Evolutionary conservation across 2,329 filamentous ascomycete genomes (phyloP).

Genomic region (Hawksworthiomyces lignivorus): DNA sequence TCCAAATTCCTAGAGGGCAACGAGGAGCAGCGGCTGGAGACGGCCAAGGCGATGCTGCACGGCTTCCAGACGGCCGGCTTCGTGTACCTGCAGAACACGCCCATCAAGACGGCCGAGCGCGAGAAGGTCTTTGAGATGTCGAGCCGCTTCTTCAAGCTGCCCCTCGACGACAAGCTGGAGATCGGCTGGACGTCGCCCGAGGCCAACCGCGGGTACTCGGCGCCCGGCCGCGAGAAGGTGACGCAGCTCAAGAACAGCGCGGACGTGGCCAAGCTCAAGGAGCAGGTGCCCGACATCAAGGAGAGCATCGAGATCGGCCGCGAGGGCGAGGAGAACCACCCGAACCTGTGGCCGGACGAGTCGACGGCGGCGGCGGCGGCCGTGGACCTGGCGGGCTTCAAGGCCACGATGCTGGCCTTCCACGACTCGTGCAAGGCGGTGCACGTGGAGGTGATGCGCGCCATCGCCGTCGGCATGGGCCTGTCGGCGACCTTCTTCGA

Average conservation of each 20-base stretch:
- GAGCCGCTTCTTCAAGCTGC: slow-evolving; percentile 61
- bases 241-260: slow-evolving; percentile 44
- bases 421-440: slow-evolving; percentile 65
- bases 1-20: slow-evolving; percentile 60
- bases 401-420: slow-evolving; percentile 65
- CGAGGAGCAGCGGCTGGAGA: slow-evolving; percentile 49
- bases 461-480: slow-evolving; percentile 75
- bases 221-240: slow-evolving; percentile 64
- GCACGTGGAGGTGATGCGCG: slow-evolving; percentile 73
- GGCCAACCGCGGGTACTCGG: slow-evolving; percentile 67
- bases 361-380: slow-evolving; percentile 32
- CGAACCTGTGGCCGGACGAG: slow-evolving; percentile 69
- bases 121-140: slow-evolving; percentile 58
- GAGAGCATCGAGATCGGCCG: slow-evolving; percentile 57
- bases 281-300: slow-evolving; percentile 55
- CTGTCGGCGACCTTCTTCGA: slow-evolving; percentile 70
- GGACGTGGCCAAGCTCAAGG: slow-evolving; percentile 52
- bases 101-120: slow-evolving; percentile 54
- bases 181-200: slow-evolving; percentile 65
- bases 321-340: slow-evolving; percentile 48
- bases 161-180: slow-evolving; percentile 53
- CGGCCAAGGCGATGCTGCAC: slow-evolving; percentile 64
- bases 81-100: slow-evolving; percentile 77
- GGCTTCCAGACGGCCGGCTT: slow-evolving; percentile 85
- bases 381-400: slow-evolving; percentile 54